Percentiles rank a stretch among this genome's conserved stretches.
Conservation (phyloP, 2,329 filamentous ascomycete genomes). For the Daldinia sp. region DNA sequence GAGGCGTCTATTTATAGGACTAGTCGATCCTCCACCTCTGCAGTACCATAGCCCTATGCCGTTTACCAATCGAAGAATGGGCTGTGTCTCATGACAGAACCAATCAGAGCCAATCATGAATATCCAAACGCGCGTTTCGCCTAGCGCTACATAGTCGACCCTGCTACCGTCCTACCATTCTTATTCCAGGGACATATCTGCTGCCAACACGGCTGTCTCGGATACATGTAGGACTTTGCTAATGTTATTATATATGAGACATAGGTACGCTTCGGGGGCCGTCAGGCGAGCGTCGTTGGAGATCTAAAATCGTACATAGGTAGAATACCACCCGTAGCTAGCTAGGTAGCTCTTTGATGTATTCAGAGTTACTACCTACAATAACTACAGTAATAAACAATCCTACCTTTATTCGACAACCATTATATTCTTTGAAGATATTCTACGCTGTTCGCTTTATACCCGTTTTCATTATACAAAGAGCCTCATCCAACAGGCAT, state of each 20-base stretch:
- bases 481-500: background rate
- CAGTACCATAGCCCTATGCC: background rate
- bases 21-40: slow-evolving; percentile 5
- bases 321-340: background rate
- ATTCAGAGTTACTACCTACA: background rate
- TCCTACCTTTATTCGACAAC: background rate
- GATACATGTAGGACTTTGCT: slow-evolving; percentile 11
- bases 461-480: background rate
- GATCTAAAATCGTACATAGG: background rate
- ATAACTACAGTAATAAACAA: no score
- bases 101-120: slow-evolving; percentile 10
- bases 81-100: slow-evolving; percentile 1
- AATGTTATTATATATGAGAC: slow-evolving; percentile 4
- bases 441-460: background rate
- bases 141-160: slow-evolving; percentile 15
- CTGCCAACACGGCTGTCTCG: slow-evolving; percentile 5
- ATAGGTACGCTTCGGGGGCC: background rate
- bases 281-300: background rate
- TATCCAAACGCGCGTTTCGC: slow-evolving; percentile 12
- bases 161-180: background rate
- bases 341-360: background rate
- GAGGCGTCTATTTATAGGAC: slow-evolving; percentile 24
- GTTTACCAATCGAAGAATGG: slow-evolving; percentile 1
- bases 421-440: background rate
- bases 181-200: background rate